A percentile compares a stretch with the other conserved stretches of the same genome.
phyloP scores from a whole-genome alignment of 1,139 yeast genomes.

The Candida sp. region DNA sequence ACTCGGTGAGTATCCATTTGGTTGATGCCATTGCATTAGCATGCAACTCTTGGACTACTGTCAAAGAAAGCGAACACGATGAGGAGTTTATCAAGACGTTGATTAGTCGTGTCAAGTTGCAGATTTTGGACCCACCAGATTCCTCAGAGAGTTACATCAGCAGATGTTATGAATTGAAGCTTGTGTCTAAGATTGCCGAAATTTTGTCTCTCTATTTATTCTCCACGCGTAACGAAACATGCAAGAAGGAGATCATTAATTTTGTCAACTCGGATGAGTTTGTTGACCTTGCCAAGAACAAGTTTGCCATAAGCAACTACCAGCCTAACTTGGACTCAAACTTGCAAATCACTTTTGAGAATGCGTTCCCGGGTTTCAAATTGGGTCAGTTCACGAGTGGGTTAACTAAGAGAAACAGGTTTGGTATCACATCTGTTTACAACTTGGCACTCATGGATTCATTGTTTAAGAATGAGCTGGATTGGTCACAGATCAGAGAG shows the following conservation, averaged over 20 bases:
- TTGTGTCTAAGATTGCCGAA: conserved; percentile 72
- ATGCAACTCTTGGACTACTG: conserved; percentile 71
- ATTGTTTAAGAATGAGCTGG: conserved; percentile 47
- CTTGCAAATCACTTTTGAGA: conserved; percentile 38
- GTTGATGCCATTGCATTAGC: conserved; percentile 70
- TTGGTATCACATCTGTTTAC: conserved; percentile 59
- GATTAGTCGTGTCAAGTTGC: conserved; percentile 37
- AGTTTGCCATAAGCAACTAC: conserved; percentile 33
- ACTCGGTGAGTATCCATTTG: conserved; percentile 59
- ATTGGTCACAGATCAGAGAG: conserved; percentile 56
- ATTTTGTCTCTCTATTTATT: conserved; percentile 75
- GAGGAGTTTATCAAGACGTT: conserved; percentile 54
- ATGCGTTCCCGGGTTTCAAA: conserved; percentile 49
- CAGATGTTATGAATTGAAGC: conserved; percentile 59
- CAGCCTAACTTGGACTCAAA: conserved; percentile 45
- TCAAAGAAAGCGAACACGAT: conserved; percentile 54
- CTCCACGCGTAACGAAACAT: conserved; percentile 51
- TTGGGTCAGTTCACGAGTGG: conserved; percentile 61
- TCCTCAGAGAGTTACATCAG: conserved; percentile 34
- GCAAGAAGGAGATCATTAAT: conserved; percentile 45
- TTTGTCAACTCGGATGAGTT: conserved; percentile 45
- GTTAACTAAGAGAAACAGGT: conserved; percentile 48
- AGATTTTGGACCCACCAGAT: conserved; percentile 22
- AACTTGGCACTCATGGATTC: conserved; percentile 68
- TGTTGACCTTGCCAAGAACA: conserved; percentile 29